phyloP scores from a whole-genome alignment of 2,329 filamentous ascomycete species.

The Dryadomyces sulphureus region DNA sequence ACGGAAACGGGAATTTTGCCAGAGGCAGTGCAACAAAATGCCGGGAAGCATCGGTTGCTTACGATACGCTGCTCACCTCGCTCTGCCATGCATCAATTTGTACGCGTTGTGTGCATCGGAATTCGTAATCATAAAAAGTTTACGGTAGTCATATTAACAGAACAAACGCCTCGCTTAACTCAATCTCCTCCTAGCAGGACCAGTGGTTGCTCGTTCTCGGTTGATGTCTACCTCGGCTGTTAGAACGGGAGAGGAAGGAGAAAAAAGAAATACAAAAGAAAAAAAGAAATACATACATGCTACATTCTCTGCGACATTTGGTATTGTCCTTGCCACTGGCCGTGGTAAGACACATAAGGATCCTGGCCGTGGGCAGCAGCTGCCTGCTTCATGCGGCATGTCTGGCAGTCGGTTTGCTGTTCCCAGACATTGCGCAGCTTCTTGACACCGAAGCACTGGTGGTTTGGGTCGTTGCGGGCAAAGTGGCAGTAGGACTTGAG shows the following conservation, averaged over 20 bases:
- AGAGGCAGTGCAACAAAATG: not conserved
- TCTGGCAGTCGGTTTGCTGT: constrained; percentile 36
- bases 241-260: no score
- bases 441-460: constrained; percentile 55
- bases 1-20: not conserved
- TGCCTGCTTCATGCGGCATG: constrained; percentile 2
- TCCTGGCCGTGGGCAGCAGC: not conserved
- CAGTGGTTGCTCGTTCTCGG: not conserved
- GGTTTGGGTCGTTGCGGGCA: constrained; percentile 55
- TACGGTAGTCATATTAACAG: not conserved
- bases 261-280: no score
- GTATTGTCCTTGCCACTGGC: not conserved
- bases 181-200: not conserved
- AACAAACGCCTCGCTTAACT: not conserved
- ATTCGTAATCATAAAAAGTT: no score
- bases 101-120: no score
- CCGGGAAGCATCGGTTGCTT: no score
- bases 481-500: constrained; percentile 60
- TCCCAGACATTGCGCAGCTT: constrained; percentile 45
- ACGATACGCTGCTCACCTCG: no score
- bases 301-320: not conserved
- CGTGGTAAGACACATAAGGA: not conserved
- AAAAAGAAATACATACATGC: no score
- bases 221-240: no score
- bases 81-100: no score